These are phyloP conservation scores for Postia placenta DNA, from an alignment of 768 basidiomycete species.

Conservation along the genomic window DNA sequence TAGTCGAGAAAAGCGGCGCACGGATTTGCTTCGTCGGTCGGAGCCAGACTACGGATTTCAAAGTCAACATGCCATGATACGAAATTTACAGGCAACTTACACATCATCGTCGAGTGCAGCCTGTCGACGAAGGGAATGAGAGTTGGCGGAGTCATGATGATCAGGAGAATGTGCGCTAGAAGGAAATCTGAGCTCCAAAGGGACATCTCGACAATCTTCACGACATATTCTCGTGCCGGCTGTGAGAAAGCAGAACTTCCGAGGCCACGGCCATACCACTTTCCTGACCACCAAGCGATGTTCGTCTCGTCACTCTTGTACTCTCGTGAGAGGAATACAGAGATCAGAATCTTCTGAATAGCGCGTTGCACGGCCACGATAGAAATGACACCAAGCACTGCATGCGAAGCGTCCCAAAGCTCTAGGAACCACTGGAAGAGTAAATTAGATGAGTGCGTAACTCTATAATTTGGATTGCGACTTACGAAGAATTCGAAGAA, in stretches of 20 bases:
- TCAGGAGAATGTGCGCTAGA: conserved; percentile 74
- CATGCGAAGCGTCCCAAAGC: conserved; percentile 94
- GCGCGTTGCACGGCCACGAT: conserved; percentile 88
- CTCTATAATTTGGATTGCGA: conserved; percentile 17
- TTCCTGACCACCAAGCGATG: conserved; percentile 98
- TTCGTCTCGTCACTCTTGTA: conserved; percentile 99
- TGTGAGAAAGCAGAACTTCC: conserved; percentile 92
- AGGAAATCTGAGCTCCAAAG: conserved; percentile 96
- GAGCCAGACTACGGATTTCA: conserved; percentile 69
- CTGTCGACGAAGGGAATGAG: conserved; percentile 85
- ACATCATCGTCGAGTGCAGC: conserved; percentile 89
- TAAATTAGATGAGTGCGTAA: conserved; percentile 11
- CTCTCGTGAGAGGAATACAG: conserved; percentile 92
- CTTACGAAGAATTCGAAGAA: conserved; percentile 97
- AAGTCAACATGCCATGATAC: conserved; percentile 2
- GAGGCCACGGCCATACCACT: conserved; percentile 94
- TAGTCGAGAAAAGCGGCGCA: conserved; percentile 87
- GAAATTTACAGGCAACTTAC: conserved; percentile 39
- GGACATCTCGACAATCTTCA: conserved; percentile 98
- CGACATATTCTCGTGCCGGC: conserved; percentile 93
- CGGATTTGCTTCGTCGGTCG: conserved; percentile 93
- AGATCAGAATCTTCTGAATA: conserved; percentile 90
- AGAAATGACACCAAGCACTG: conserved; percentile 86
- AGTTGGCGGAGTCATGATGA: conserved; percentile 80
- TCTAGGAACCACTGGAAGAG: conserved; percentile 84